Evolutionary conservation across 352 stramenopile species (phyloP), one percentile per base, ranked within the genome.

Genomic region (Pythium sukuiense): DNA sequence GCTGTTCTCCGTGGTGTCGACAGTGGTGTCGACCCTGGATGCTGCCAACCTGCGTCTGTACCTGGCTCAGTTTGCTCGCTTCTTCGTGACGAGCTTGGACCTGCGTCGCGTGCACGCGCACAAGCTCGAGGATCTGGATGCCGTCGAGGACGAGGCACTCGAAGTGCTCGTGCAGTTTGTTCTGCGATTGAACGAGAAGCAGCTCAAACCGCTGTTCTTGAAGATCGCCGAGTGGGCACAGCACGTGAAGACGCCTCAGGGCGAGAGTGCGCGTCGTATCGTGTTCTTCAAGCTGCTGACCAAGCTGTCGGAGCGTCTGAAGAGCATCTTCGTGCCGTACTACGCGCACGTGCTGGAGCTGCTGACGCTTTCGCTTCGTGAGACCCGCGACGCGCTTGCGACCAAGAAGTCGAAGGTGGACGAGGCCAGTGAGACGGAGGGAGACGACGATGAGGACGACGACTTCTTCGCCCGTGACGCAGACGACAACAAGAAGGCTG

Each of bases 321-420:
- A 85, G 62, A 87, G 87, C 56, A 96, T 96, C 58, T 95, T 96
- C 46, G 87, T 96, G 55, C 88, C 87, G 50, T 96, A 95, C 76
- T 96, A 86, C 61, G 83, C 80, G 1, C 86, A 95, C 65, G 70
- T 93, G 43, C 54, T 94, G 43, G 79, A 90, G 39, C 74, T 87
- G 33, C 64, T 92, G 39, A 82, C 79, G 29, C 65, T 66, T 0
- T 71, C 72, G 1, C 68, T 94, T 30, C 62, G 66, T 14, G 80
- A 89, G 20, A 89, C 79, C 43, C 79, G 74, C 12, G 73, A 76
- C 11, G 73, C 78, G 37, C 39, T 93, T 30, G 65, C 73, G 60
- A 55, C 58, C 35, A 76, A 78, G 46, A 88, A 87, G 63, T 62
- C 71, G 27, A 70, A 69, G 27, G 61, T 39, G 2, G 65, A 71